Evolutionary conservation across 805 yeast species (phyloP), one percentile per base, ranked within the genome.

Genomic region (Wickerhamomyces bisporus): DNA sequence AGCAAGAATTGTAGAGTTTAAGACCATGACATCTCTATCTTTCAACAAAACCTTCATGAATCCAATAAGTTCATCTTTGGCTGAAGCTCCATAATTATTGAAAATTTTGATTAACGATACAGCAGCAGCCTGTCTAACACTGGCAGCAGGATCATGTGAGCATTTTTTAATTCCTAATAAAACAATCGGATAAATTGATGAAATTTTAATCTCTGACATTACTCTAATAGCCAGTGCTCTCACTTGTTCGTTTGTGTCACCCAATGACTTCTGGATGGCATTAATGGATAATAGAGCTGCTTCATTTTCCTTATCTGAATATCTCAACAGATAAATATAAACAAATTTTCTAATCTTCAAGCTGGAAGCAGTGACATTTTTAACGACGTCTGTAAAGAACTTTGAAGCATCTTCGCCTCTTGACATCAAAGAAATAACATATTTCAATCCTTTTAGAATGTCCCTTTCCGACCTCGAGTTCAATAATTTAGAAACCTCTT

Each of bases 251-350:
- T 72, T 73, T 47, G 77, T 77, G 49, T 87, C 96, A 9, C 72
- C 66, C 21, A 91, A 62, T 2, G 86, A 71, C 60, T 85, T 87
- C 58, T 93, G 98, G 34, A 93, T 84, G 1, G 97, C 85, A 59
- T 93, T 93, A 47, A 93, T 85, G 1, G 96, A 79, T 32, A 93
- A 67, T 16, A 93, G 70, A 3, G 98, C 93, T n/a, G 86, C 73
- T 57, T 89, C 95, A 9, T 93, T 96, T 48, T 86, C 89, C 39
- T 68, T 60, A 44, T 86, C 94, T 18, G 95, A 93, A 57, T 77
- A 87, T 39, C 84, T 70, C 30, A 80, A 64, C 34, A 93, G 62
- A 49, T 86, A 86, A 1, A 82, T 68, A 60, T 86, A 77, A 2
- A 88, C 96, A 56, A 91, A 68, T 48, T 81, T 77, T 42, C 86